Conservation (phyloP, 2,329 filamentous ascomycete genomes). For the Hawksworthiomyces lignivorus region DNA sequence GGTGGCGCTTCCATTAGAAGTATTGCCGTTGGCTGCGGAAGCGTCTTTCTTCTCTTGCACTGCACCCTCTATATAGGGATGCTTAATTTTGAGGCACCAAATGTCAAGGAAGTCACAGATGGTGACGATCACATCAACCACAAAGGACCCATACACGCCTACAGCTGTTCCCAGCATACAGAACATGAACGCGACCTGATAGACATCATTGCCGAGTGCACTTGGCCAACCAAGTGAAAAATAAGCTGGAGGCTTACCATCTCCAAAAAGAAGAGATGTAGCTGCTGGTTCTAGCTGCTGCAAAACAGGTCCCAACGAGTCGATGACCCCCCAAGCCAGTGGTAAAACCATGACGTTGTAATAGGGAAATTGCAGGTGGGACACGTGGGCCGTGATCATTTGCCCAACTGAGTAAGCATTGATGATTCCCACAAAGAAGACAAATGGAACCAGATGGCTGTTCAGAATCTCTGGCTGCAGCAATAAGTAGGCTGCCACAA, state of each 20-base stretch:
- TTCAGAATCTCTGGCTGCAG: constrained; percentile 79
- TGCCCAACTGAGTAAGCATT: constrained; percentile 94
- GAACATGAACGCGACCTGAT: constrained; percentile 79
- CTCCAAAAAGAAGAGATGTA: constrained; percentile 7
- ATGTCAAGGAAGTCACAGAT: constrained; percentile 99
- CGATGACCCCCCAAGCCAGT: constrained; percentile 68
- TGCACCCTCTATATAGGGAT: constrained; percentile 48
- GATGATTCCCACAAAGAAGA: constrained; percentile 78
- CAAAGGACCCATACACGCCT: constrained; percentile 95
- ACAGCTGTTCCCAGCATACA: constrained; percentile 74
- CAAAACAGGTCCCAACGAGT: constrained; percentile 67
- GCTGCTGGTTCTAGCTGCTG: constrained; percentile 36
- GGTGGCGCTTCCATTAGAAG: too few species aligned
- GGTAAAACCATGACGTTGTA: constrained; percentile 78
- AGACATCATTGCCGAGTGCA: constrained; percentile 65
- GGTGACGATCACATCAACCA: constrained; percentile 92
- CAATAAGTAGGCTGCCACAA: constrained; percentile 71
- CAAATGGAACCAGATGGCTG: constrained; percentile 80
- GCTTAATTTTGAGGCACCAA: constrained; percentile 97
- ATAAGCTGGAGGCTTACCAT: constrained; percentile 2
- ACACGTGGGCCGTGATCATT: constrained; percentile 92
- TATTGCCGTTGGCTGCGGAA: too few species aligned
- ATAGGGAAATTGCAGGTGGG: constrained; percentile 82
- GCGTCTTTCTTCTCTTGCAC: too few species aligned
- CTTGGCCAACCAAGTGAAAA: constrained; percentile 61